phyloP scores from a whole-genome alignment of 169 alveolate species.

The Toxoplasma gondii region DNA sequence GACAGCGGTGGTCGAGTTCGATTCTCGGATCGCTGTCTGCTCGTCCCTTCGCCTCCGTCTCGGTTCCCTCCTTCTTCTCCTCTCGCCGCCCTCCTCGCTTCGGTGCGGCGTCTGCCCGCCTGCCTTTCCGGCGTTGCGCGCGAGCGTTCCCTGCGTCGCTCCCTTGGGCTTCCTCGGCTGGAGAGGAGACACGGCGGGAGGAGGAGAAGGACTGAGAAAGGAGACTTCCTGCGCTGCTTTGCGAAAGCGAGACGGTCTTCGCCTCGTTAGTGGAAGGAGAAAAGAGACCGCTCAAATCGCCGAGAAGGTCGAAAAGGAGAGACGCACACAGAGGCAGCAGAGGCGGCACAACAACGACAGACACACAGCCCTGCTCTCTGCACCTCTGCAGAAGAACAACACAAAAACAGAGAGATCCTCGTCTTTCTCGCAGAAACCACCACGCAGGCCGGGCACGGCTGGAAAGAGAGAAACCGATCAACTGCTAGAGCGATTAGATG shows the following conservation, averaged over 20 bases:
- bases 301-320: background rate
- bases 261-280: background rate
- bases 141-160: no score
- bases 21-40: background rate
- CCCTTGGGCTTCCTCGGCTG: no score
- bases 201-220: no score
- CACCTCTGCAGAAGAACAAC: no score
- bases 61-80: background rate
- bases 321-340: background rate
- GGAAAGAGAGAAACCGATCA: background rate
- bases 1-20: background rate
- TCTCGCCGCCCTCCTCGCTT: background rate
- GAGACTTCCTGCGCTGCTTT: background rate
- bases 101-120: background rate
- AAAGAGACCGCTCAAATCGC: background rate
- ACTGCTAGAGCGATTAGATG: background rate
- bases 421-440: no score
- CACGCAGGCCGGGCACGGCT: background rate
- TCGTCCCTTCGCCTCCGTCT: background rate
- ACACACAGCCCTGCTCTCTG: no score
- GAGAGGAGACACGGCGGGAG: no score
- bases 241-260: background rate
- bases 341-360: background rate
- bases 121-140: background rate
- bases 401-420: no score